Evolutionary conservation across 495 filamentous ascomycete species (phyloP), one percentile per base, ranked within the genome.

Genomic region (Penicillium paradoxum): DNA sequence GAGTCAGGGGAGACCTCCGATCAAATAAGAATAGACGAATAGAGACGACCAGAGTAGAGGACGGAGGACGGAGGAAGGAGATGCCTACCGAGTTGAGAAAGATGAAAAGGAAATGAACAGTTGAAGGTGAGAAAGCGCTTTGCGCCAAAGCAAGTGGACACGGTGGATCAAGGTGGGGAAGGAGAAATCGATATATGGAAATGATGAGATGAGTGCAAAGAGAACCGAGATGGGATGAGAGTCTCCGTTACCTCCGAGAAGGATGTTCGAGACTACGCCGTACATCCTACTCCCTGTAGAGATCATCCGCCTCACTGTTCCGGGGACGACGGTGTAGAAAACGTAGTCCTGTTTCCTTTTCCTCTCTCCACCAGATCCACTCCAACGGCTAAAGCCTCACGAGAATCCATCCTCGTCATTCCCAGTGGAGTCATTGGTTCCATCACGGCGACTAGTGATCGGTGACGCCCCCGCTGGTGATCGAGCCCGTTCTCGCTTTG

Each of bases 391-490:
- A 58, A 64, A 61, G 55, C 41, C 51, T 59, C 56, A 32, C 29
- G 29, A 3, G 9, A 32, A 55, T 64, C 58, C 58, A 64, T 51
- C 40, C 32, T 17, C 49, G 55, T 53, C n/a, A n/a, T n/a, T n/a
- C n/a, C 39, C 56, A 53, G 58, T 53, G 58, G 55, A 36, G 34
- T 54, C 55, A 62, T 59, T 62, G 62, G 62, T 51, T 48, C 58
- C 55, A 46, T 51, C 50, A 41, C 39, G 37, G 44, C 37, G 43
- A 65, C 62, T 63, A 63, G 51, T 57, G 59, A 65, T 63, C 59
- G 56, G 56, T 65, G 56, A 60, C 62, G 62, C 63, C 63, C 41
- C 63, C 62, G 56, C 62, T 39, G 47, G 56, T 59, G 56, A 63
- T 60, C 59, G 55, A 64, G 62, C 59, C 62, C 49, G 49, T 51